Evolutionary conservation across 768 basidiomycete genomes (phyloP).

Genomic region (Phylloporus rhodoxanthus): DNA sequence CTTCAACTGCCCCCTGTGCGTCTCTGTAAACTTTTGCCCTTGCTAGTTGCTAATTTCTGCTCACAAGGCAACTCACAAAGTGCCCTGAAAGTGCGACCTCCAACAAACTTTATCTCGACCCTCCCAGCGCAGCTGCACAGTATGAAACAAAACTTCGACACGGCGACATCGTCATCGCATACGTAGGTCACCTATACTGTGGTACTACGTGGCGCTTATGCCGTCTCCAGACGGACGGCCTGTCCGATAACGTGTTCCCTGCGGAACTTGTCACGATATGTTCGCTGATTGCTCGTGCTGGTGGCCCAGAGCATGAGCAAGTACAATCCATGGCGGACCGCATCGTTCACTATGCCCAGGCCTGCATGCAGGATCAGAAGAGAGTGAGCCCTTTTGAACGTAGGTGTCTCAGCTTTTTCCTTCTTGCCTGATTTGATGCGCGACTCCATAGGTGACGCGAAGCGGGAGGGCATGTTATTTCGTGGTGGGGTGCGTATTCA

Average conservation of each 20-base stretch:
- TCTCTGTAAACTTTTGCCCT: neutral
- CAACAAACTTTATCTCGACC: conserved; percentile 27
- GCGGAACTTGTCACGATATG: conserved; percentile 68
- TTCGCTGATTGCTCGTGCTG: conserved; percentile 53
- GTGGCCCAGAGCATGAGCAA: conserved; percentile 51
- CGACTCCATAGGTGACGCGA: conserved; percentile 48
- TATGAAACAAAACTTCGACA: conserved; percentile 45
- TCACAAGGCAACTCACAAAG: conserved; percentile 30
- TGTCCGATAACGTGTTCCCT: conserved; percentile 57
- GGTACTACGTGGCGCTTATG: conserved; percentile 3
- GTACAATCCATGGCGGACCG: conserved; percentile 70
- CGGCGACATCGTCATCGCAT: conserved; percentile 48
- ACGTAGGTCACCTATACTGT: conserved; percentile 29
- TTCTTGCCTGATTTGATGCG: conserved; percentile 3
- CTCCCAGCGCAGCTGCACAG: conserved; percentile 38
- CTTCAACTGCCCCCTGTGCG: conserved; percentile 32
- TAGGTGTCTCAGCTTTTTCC: conserved; percentile 28
- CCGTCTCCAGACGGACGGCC: conserved; percentile 43
- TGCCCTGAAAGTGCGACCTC: conserved; percentile 26
- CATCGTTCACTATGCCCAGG: conserved; percentile 60
- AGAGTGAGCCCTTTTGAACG: conserved; percentile 73
- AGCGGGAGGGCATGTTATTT: conserved; percentile 57
- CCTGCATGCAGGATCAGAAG: conserved; percentile 62
- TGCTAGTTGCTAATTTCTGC: neutral
- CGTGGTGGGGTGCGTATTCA: conserved; percentile 64